Conservation (phyloP, 805 yeast genomes). For the Kodamaea fukazawae region DNA sequence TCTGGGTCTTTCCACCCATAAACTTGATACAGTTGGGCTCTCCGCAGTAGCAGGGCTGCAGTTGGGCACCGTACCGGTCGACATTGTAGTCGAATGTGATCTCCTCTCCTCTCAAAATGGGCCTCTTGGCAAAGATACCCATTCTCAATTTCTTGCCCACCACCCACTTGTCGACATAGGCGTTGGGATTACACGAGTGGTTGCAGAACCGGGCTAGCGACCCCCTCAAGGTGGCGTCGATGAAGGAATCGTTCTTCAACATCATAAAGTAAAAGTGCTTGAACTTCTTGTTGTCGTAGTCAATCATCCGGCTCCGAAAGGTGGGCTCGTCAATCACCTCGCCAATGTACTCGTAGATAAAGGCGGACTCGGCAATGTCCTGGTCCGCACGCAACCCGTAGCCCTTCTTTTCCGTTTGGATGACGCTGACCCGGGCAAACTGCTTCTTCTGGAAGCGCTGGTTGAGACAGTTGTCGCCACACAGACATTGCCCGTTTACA, state of each 20-base stretch:
- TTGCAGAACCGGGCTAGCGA: constrained; percentile 88
- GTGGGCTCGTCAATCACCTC: constrained; percentile 81
- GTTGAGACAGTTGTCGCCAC: constrained; percentile 80
- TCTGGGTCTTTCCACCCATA: constrained; percentile 96
- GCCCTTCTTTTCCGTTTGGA: constrained; percentile 81
- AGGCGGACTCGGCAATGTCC: constrained; percentile 57
- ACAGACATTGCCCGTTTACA: constrained; percentile 59
- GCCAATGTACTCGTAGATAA: constrained; percentile 90
- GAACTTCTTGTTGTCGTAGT: constrained; percentile 64
- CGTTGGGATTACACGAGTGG: constrained; percentile 94
- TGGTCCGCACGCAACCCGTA: constrained; percentile 78
- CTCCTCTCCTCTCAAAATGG: constrained; percentile 76
- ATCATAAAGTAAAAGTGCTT: constrained; percentile 94
- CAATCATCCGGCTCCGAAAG: constrained; percentile 72
- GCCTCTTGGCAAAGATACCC: constrained; percentile 90
- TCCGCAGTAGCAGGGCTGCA: constrained; percentile 93
- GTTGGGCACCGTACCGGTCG: constrained; percentile 92
- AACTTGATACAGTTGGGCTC: constrained; percentile 88
- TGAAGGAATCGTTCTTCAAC: constrained; percentile 88
- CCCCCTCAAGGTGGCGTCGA: constrained; percentile 91
- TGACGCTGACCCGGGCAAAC: constrained; percentile 77
- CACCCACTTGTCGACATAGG: constrained; percentile 95
- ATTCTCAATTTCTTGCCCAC: constrained; percentile 85
- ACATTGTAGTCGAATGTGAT: constrained; percentile 91
- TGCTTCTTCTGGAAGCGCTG: constrained; percentile 81